These are phyloP conservation scores for Ceratocystis albifundus DNA, from an alignment of 2,329 filamentous ascomycete genomes.

Conservation along the genomic window DNA sequence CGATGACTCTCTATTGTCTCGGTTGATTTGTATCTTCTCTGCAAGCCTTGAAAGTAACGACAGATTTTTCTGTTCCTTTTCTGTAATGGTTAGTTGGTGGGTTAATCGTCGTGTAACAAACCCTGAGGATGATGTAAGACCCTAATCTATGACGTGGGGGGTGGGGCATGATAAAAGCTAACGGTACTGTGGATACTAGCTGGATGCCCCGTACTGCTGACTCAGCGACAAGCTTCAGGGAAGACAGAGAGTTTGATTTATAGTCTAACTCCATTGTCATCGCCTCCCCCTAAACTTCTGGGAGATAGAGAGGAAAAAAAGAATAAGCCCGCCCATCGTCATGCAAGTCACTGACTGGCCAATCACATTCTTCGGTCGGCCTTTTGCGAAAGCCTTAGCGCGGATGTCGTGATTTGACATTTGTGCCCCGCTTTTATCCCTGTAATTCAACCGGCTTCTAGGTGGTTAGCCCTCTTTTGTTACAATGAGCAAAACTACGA, in stretches of 20 bases:
- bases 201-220: neutral
- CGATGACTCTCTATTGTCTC: too few relatives aligned
- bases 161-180: neutral
- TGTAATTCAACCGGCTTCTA: neutral
- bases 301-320: neutral
- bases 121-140: neutral
- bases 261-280: too few relatives aligned
- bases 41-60: neutral
- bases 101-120: neutral
- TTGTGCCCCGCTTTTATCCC: conserved; percentile 1
- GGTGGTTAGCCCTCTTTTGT: neutral
- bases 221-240: neutral
- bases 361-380: conserved; percentile 29
- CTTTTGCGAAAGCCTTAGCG: conserved; percentile 40
- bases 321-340: neutral
- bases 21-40: neutral
- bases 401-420: conserved; percentile 40
- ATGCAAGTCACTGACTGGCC: neutral
- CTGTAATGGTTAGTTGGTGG: neutral
- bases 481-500: conserved; percentile 15
- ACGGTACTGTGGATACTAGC: neutral
- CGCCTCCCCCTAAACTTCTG: neutral
- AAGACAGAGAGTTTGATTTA: too few relatives aligned
- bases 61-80: conserved; percentile 2
- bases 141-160: neutral